Evolutionary conservation across 2,329 filamentous ascomycete species (phyloP), one percentile per base, ranked within the genome.

Genomic region (Trichoderma citrinoviride): DNA sequence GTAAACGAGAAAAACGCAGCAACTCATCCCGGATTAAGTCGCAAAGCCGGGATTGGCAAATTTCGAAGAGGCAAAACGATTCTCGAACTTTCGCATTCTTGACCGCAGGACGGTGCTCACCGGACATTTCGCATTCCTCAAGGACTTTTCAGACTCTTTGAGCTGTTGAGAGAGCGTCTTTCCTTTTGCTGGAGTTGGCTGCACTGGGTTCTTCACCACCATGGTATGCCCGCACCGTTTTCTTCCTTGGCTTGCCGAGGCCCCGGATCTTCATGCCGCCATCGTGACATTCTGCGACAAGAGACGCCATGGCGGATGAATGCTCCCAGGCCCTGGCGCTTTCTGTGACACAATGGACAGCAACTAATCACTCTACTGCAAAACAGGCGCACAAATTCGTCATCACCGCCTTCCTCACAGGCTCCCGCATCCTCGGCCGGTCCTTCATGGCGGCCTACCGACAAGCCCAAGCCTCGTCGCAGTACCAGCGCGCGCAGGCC

Each of bases 361-460:
- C 46, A 17, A 46, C 23, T 10, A 10, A 41, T 43, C 17, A 27
- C 12, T 50, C 41, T 25, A 2, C 1, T 12, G 14, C 33, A 37
- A 37, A 41, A 50, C 17, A 97, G 94, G 94, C 94, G 77, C 92
- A 98, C 83, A 91, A 93, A 74, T 90, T 79, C 70, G 75, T 97
- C 79, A 89, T 99, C 82, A 92, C 92, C 81, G 93, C 97, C 80
- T 88, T 97, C 79, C 78, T 98, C 70, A 93, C 92, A 74, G 94
- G 94, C 82, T 86, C 88, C 68, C 92, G 95, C 73, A 95, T 98
- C 71, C 87, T 99, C 77, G 93, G 93, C 69, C 92, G 93, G 71
- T 93, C 95, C 73, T 95, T 98, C 76, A 83, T 88, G 73, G 95
- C 97, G 81, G 95, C 95, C 70, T 99, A 96, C 82, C 93, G 92